Evolutionary conservation across 176 grass and related monocot genomes (phyloP).

Genomic region (Cenchrus fungigraminus): DNA sequence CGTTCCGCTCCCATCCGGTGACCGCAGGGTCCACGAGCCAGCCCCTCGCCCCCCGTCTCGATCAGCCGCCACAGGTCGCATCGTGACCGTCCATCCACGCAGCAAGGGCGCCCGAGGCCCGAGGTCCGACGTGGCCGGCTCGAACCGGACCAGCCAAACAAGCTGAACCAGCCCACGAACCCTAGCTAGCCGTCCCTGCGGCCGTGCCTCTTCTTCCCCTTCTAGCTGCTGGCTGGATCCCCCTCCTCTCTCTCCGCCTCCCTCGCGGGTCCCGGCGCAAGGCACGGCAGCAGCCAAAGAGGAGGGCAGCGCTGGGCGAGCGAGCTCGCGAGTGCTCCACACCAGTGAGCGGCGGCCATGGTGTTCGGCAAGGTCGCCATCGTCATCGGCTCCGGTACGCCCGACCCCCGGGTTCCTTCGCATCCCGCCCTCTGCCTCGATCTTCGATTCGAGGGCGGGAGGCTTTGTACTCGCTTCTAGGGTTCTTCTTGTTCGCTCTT

Average conservation of each 20-base stretch:
- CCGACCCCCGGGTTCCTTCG: background rate
- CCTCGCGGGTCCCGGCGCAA: conserved; percentile 19
- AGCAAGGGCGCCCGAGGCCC: background rate
- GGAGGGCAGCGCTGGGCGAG: background rate
- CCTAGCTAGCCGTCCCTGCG: background rate
- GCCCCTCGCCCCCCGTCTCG: background rate
- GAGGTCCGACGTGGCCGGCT: background rate
- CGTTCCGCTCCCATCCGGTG: background rate
- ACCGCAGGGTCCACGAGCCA: background rate
- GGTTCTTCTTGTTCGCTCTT: background rate
- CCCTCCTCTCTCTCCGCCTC: background rate
- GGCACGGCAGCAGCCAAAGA: background rate
- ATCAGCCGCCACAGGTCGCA: conserved; percentile 13
- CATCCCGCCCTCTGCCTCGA: too few species aligned
- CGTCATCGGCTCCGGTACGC: conserved; percentile 54
- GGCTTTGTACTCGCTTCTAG: background rate
- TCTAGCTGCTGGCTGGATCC: too few species aligned
- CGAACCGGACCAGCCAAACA: background rate
- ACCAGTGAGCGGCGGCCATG: conserved; percentile 40
- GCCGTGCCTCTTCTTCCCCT: too few species aligned
- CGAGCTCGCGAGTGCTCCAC: background rate
- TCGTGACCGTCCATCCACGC: conserved; percentile 12
- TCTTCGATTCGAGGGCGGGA: background rate
- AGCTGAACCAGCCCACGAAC: conserved; percentile 10
- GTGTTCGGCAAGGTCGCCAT: conserved; percentile 61